phyloP scores from a whole-genome alignment of 148 eudicot species.

The Silene conica region DNA sequence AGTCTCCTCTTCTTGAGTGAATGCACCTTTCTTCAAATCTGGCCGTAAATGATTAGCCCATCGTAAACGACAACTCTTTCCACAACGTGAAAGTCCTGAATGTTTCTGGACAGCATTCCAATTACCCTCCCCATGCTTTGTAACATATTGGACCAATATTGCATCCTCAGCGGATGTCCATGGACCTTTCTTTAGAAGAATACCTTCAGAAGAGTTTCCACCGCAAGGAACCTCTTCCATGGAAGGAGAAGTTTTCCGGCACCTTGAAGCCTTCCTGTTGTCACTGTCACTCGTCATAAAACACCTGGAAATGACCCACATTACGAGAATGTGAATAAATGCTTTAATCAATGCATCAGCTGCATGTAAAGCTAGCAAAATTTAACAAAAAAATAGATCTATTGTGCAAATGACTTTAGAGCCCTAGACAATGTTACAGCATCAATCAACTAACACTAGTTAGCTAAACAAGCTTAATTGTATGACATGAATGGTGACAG shows the following conservation, averaged over 20 bases:
- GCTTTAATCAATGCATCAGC: too few relatives aligned
- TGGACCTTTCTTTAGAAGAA: conserved; percentile 78
- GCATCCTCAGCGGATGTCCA: conserved; percentile 94
- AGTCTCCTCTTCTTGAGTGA: conserved; percentile 70
- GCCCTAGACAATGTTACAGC: too few relatives aligned
- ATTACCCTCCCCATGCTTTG: conserved; percentile 86
- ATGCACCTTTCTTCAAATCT: conserved; percentile 80
- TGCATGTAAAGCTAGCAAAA: too few relatives aligned
- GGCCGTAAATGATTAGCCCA: conserved; percentile 99
- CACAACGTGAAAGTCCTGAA: conserved; percentile 89
- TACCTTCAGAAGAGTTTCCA: conserved; percentile 25
- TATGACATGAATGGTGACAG: too few relatives aligned
- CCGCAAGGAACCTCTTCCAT: conserved; percentile 38
- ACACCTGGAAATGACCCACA: conserved; percentile 16
- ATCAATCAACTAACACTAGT: too few relatives aligned
- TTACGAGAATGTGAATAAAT: too few relatives aligned
- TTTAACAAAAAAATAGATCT: too few relatives aligned
- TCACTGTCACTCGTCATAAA: conserved; percentile 56
- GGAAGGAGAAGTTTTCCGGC: conserved; percentile 44
- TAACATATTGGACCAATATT: conserved; percentile 77
- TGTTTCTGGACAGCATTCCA: conserved; percentile 94
- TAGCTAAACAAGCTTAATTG: too few relatives aligned
- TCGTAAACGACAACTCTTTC: conserved; percentile 91
- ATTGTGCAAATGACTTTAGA: too few relatives aligned
- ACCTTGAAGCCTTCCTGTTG: conserved; percentile 42